These are phyloP conservation scores for Trichoderma gracile DNA, from an alignment of 2,329 filamentous ascomycete genomes.

Conservation along the genomic window DNA sequence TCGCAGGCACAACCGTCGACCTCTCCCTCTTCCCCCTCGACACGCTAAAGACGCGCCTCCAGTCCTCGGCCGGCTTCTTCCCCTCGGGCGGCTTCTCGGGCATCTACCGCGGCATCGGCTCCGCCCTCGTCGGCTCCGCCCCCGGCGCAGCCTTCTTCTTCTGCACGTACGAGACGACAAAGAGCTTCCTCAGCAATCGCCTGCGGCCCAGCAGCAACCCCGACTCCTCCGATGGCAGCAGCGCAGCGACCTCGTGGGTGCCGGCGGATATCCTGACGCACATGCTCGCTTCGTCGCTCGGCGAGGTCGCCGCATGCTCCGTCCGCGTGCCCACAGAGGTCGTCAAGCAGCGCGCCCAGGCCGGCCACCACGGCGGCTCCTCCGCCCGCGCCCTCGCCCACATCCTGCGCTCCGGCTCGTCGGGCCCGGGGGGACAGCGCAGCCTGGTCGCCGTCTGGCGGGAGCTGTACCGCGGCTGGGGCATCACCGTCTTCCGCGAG, in stretches of 20 bases:
- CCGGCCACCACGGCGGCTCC: conserved; percentile 73
- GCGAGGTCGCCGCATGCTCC: conserved; percentile 89
- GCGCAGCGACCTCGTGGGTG: conserved; percentile 10
- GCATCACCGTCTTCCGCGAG: conserved; percentile 90
- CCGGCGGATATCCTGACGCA: conserved; percentile 54
- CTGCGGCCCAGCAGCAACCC: conserved; percentile 32
- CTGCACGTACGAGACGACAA: conserved; percentile 83
- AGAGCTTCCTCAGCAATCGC: conserved; percentile 50
- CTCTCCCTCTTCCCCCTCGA: conserved; percentile 96
- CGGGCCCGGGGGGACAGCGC: conserved; percentile 36
- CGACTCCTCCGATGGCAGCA: conserved; percentile 28
- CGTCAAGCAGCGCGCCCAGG: conserved; percentile 94
- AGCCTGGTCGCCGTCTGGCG: conserved; percentile 65
- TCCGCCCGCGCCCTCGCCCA: conserved; percentile 66
- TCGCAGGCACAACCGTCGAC: conserved; percentile 95
- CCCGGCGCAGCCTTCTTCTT: conserved; percentile 97
- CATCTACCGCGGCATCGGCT: conserved; percentile 90
- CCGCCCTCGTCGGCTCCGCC: conserved; percentile 84
- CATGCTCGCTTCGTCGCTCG: conserved; percentile 81
- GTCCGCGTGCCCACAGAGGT: conserved; percentile 95
- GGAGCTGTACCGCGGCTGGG: conserved; percentile 89
- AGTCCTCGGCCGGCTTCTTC: conserved; percentile 76
- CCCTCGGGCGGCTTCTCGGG: conserved; percentile 84
- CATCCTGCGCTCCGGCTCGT: conserved; percentile 56
- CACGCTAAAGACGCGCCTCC: conserved; percentile 96